phyloP scores from a whole-genome alignment of 2,329 filamentous ascomycete genomes.

The Arthrobotrys megalospora region DNA sequence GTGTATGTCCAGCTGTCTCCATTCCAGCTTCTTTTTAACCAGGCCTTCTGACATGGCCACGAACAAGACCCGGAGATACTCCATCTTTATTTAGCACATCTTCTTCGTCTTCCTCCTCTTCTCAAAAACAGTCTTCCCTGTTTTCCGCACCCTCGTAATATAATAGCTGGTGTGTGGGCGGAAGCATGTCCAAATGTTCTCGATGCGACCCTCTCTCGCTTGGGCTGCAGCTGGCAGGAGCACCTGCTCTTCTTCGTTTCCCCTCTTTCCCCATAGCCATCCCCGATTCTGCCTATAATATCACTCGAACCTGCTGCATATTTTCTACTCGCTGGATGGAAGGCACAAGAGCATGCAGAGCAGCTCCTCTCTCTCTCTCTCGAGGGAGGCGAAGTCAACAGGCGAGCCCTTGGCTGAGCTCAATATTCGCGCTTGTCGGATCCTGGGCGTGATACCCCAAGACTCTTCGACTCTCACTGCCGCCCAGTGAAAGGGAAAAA shows the following conservation, averaged over 20 bases:
- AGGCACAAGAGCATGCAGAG: too few relatives aligned
- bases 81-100: too few relatives aligned
- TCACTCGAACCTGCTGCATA: not conserved
- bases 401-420: conserved; percentile 11
- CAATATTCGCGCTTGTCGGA: conserved; percentile 20
- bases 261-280: not conserved
- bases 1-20: not conserved
- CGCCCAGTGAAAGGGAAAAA: not conserved
- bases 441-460: conserved; percentile 14
- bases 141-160: not conserved
- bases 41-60: too few relatives aligned
- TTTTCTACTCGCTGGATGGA: too few relatives aligned
- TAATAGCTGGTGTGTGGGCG: conserved; percentile 1
- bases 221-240: not conserved
- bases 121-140: too few relatives aligned
- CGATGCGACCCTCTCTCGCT: conserved; percentile 51
- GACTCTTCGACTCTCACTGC: not conserved
- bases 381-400: conserved; percentile 14
- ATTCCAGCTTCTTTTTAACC: not conserved
- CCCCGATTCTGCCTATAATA: conserved; percentile 2
- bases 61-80: too few relatives aligned
- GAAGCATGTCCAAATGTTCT: conserved; percentile 14
- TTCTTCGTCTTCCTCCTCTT: too few relatives aligned
- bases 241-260: not conserved
- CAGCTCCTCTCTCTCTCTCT: too few relatives aligned